Percentiles rank a stretch among this genome's conserved stretches.
Evolutionary conservation across 768 basidiomycete species (phyloP).

Genomic region (Kwoniella dejecticola): DNA sequence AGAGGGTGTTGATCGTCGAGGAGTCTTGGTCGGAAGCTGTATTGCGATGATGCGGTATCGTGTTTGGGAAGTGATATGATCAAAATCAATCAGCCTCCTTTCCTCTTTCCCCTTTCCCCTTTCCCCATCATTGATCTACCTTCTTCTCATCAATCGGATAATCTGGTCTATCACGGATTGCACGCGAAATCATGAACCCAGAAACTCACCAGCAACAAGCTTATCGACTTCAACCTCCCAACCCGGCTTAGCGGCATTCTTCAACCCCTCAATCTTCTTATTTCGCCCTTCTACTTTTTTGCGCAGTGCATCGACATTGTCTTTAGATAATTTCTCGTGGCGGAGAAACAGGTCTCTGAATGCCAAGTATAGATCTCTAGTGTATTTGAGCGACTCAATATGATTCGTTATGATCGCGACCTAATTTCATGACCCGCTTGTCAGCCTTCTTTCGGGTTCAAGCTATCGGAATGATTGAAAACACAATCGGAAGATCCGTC

Average conservation of each 20-base stretch:
- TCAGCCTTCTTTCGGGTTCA: too few relatives aligned
- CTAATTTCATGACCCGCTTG: too few relatives aligned
- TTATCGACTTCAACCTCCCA: constrained; percentile 87
- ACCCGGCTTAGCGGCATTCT: constrained; percentile 70
- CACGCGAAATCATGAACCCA: background rate
- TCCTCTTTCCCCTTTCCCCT: too few relatives aligned
- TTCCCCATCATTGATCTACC: too few relatives aligned
- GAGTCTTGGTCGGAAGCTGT: constrained; percentile 80
- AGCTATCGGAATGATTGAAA: too few relatives aligned
- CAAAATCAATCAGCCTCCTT: too few relatives aligned
- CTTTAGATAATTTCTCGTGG: constrained; percentile 79
- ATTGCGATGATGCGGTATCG: too few relatives aligned
- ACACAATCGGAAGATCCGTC: too few relatives aligned
- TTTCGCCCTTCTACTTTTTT: constrained; percentile 79
- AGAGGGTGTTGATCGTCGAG: constrained; percentile 69
- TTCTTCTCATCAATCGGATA: too few relatives aligned
- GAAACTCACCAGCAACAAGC: constrained; percentile 57
- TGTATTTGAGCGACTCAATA: constrained; percentile 61
- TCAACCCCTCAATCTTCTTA: constrained; percentile 73
- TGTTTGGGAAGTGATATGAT: too few relatives aligned
- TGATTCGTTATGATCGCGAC: constrained; percentile 28
- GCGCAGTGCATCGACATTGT: constrained; percentile 82
- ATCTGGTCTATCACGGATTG: too few relatives aligned
- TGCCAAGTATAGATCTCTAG: constrained; percentile 84
- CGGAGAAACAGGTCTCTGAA: constrained; percentile 83